Base-by-base conservation (phyloP, 768 basidiomycete species). In the Mycena chlorophos region DNA sequence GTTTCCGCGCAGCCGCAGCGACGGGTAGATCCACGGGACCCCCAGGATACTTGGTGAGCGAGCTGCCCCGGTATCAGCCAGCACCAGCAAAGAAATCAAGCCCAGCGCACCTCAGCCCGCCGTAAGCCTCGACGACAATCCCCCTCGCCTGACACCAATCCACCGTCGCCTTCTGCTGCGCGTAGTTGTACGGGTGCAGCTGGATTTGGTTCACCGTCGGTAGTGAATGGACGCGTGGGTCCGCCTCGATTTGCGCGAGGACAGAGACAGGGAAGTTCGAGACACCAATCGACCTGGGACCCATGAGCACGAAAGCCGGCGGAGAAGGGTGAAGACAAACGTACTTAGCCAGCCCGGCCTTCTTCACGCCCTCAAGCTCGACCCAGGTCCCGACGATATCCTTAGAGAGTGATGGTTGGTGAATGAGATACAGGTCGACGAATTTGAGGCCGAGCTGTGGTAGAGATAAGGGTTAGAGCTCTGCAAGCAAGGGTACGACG, bases 361-460 rank as follows among this genome's bases (percentile, higher is more conserved):
- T 64, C 59, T 73, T 67, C 40, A 76, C 62, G 14, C 61, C 57
- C 60, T 79, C 78, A 51, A 82, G 74, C 20, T 73, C 68, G 34
- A 59, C 59, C 81, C 81, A 83, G 4, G 56, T 51, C 16, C 50
- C 46, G 46, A 69, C 53, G 58, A 70, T 20, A 46, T 71, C 65
- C 2, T 51, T 57, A 13, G 66, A 52, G 16, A 71, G 16, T 20
- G 40, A 0, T 3, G 79, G 78, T 12, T 56, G 48, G 60, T 83
- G 80, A 25, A 82, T 73, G 42, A 83, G 73, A 65, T 84, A 83
- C 12, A 84, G 68, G 58, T 83, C 81, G 12, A 83, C 70, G 38
- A 71, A 72, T 30, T 72, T 64, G 14, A 82, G 54, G 4, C 73
- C 74, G 16, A 83, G 73, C 78, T 83, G 55, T 8, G n/a, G n/a